These are phyloP conservation scores for Septoria petroselini DNA, from an alignment of 2,329 filamentous ascomycete species.

Conservation along the genomic window DNA sequence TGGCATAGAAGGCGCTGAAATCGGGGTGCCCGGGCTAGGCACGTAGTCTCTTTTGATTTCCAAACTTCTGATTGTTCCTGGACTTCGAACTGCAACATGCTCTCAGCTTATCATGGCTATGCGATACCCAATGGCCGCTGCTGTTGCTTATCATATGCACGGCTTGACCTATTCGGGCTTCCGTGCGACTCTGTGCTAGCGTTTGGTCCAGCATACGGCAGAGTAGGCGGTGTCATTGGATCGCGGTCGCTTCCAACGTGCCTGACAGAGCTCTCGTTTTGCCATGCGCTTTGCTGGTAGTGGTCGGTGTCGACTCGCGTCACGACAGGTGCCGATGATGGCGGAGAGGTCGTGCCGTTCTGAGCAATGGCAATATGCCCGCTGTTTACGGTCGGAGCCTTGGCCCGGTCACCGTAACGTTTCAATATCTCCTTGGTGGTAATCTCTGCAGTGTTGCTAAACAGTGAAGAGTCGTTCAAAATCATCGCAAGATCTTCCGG, in stretches of 20 bases:
- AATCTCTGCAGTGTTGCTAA: constrained; percentile 78
- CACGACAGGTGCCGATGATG: constrained; percentile 53
- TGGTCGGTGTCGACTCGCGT: constrained; percentile 85
- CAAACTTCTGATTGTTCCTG: not conserved
- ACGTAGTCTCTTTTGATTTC: not conserved
- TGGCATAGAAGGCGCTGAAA: too few relatives aligned
- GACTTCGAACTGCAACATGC: not conserved
- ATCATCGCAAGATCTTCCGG: constrained; percentile 87
- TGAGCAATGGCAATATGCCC: constrained; percentile 36
- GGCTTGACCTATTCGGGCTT: constrained; percentile 33
- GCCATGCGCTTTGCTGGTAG: constrained; percentile 65
- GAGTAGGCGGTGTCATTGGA: constrained; percentile 27
- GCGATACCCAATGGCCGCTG: constrained; percentile 9
- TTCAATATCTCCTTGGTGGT: constrained; percentile 97
- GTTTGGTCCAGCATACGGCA: constrained; percentile 34
- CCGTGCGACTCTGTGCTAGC: constrained; percentile 34
- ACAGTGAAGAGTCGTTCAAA: constrained; percentile 76
- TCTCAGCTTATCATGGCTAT: not conserved
- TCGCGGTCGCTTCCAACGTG: constrained; percentile 54
- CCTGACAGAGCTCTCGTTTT: constrained; percentile 78
- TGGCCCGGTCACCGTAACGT: constrained; percentile 80
- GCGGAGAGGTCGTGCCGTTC: constrained; percentile 40
- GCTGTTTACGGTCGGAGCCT: constrained; percentile 45
- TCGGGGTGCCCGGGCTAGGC: too few relatives aligned
- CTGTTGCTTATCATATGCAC: constrained; percentile 3